Conservation (phyloP, 176 grass and related monocot species). For the Microstegium vimineum region DNA sequence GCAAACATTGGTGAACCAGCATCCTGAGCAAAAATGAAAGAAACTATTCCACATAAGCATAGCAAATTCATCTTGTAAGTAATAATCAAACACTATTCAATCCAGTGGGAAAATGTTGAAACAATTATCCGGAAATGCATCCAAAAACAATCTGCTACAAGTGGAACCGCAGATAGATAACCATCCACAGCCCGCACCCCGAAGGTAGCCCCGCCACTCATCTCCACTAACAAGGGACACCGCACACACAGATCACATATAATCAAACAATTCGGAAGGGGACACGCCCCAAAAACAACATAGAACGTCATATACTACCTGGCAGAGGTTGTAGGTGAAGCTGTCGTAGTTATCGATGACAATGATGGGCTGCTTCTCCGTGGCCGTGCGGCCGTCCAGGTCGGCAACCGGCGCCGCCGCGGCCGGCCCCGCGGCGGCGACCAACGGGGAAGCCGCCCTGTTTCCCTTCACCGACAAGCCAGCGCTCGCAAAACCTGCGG, state of each 20-base stretch:
- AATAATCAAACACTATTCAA: background rate
- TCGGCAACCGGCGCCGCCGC: constrained; percentile 14
- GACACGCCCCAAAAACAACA: background rate
- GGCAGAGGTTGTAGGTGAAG: constrained; percentile 94
- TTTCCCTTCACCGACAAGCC: background rate
- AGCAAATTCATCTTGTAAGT: background rate
- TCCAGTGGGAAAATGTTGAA: background rate
- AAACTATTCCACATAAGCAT: background rate
- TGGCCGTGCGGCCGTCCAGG: constrained; percentile 11
- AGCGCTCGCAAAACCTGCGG: background rate
- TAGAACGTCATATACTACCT: constrained; percentile 59
- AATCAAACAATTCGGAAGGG: background rate
- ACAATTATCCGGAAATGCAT: background rate
- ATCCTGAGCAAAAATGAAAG: background rate
- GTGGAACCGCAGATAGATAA: background rate
- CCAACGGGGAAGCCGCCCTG: background rate
- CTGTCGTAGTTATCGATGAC: constrained; percentile 97
- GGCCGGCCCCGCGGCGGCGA: constrained; percentile 8
- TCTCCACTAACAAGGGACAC: no score
- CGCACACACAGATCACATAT: background rate
- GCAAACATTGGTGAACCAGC: background rate
- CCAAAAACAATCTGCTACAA: background rate
- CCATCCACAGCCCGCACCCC: no score
- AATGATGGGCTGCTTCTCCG: constrained; percentile 62
- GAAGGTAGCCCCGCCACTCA: no score